A percentile compares a stretch with the other conserved stretches of the same genome.
Conservation (phyloP, 83 land plant species). For the Thuja plicata region DNA sequence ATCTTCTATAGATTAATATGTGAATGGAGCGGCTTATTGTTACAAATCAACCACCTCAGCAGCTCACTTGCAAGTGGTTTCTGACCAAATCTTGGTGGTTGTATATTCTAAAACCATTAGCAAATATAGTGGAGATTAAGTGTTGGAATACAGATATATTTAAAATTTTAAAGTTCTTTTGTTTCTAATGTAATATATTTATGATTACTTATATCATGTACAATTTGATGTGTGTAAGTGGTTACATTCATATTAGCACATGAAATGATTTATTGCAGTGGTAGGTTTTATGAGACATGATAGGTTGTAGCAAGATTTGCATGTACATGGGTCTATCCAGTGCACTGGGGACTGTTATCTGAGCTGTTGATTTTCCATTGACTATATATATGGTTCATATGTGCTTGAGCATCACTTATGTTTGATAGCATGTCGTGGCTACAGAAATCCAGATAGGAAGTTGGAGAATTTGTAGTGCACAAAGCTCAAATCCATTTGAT, state of each 20-base stretch:
- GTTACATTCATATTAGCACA: neutral
- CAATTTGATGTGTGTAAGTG: neutral
- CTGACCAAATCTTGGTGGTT: neutral
- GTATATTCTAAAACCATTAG: neutral
- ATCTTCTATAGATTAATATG: neutral
- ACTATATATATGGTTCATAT: neutral
- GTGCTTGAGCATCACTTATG: neutral
- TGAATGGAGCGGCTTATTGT: neutral
- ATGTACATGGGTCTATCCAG: neutral
- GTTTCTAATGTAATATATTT: too few relatives aligned
- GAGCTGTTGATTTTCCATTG: neutral
- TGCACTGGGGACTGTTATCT: neutral
- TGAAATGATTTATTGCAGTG: neutral
- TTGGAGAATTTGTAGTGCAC: neutral
- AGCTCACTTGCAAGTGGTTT: neutral
- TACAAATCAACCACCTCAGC: neutral
- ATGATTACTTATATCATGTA: too few relatives aligned
- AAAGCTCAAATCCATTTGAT: neutral
- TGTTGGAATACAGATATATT: too few relatives aligned
- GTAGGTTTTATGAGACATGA: neutral
- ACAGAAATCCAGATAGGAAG: neutral
- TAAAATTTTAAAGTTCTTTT: too few relatives aligned
- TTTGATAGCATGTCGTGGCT: neutral
- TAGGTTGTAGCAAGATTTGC: neutral
- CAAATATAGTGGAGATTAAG: neutral